Evolutionary conservation across 208 protist genomes (phyloP).

Genomic region (Wallacemonas collosoma): DNA sequence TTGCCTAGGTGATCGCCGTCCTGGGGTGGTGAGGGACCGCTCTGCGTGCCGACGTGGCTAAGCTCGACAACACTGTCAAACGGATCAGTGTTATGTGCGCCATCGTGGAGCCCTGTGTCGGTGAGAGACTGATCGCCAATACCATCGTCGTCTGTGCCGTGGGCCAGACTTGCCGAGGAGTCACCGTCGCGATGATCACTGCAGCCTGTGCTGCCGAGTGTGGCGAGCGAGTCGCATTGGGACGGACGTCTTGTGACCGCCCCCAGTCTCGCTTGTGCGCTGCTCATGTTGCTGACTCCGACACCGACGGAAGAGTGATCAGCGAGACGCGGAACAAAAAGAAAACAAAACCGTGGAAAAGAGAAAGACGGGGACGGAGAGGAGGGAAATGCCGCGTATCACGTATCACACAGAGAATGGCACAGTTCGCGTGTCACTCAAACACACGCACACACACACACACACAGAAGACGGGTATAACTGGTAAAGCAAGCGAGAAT

Average conservation of each 20-base stretch:
- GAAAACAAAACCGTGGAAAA: conserved; percentile 5
- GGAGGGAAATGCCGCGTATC: no score
- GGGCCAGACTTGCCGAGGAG: not conserved
- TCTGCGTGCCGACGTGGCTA: not conserved
- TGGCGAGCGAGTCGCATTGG: not conserved
- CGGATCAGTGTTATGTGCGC: not conserved
- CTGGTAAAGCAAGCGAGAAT: no score
- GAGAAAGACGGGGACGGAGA: not conserved
- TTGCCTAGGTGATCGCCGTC: not conserved
- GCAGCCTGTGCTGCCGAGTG: not conserved
- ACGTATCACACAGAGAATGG: no score
- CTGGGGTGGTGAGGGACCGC: not conserved
- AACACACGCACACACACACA: not conserved
- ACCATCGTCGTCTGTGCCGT: not conserved
- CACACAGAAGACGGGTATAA: no score
- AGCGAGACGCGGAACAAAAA: not conserved
- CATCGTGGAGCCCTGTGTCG: not conserved
- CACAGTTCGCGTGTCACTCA: no score
- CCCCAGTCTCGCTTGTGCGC: not conserved
- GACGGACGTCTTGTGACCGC: not conserved
- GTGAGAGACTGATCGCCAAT: not conserved
- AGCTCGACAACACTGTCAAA: not conserved
- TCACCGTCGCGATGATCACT: not conserved
- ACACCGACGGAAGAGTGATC: no score
- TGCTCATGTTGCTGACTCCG: no score